Percentiles rank a stretch among this genome's conserved stretches.
Conservation (phyloP, 768 basidiomycete genomes). For the Pisolithus marmoratus region DNA sequence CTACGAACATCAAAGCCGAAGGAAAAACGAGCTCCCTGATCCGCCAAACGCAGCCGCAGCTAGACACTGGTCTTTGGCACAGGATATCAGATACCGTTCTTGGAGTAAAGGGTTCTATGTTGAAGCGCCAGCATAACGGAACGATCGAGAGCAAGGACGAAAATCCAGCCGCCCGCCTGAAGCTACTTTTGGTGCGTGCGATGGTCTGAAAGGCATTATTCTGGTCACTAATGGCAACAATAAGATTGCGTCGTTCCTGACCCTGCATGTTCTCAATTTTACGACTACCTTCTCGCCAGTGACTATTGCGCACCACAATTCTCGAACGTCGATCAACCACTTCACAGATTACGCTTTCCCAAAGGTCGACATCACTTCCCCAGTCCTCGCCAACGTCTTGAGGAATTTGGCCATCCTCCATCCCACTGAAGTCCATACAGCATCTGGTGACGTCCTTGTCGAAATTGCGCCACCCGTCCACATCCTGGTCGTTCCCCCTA, state of each 20-base stretch:
- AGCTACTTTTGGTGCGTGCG: constrained; percentile 72
- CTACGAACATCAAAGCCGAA: constrained; percentile 21
- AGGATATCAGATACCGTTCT: constrained; percentile 29
- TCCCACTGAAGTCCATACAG: constrained; percentile 7
- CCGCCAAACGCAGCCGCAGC: constrained; percentile 18
- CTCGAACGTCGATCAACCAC: constrained; percentile 10
- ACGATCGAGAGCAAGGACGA: constrained; percentile 46
- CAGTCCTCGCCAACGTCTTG: constrained; percentile 53
- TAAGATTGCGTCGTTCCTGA: constrained; percentile 85
- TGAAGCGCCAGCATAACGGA: constrained; percentile 38
- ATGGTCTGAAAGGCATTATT: neutral
- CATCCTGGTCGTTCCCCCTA: constrained; percentile 41
- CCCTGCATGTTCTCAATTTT: constrained; percentile 87
- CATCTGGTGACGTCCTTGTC: constrained; percentile 44
- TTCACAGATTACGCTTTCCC: constrained; percentile 21
- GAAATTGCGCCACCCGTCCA: constrained; percentile 58
- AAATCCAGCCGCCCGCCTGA: constrained; percentile 82
- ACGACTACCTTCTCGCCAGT: constrained; percentile 81
- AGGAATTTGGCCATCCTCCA: constrained; percentile 45
- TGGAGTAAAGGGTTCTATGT: constrained; percentile 48
- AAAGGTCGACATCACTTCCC: constrained; percentile 67
- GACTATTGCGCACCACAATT: constrained; percentile 42
- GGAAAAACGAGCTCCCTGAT: constrained; percentile 26
- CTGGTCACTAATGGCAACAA: neutral
- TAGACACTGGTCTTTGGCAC: constrained; percentile 12